Evolutionary conservation across 2,329 filamentous ascomycete genomes (phyloP), one percentile per base, ranked within the genome.

Genomic region (Myriosclerotinia curreyana): DNA sequence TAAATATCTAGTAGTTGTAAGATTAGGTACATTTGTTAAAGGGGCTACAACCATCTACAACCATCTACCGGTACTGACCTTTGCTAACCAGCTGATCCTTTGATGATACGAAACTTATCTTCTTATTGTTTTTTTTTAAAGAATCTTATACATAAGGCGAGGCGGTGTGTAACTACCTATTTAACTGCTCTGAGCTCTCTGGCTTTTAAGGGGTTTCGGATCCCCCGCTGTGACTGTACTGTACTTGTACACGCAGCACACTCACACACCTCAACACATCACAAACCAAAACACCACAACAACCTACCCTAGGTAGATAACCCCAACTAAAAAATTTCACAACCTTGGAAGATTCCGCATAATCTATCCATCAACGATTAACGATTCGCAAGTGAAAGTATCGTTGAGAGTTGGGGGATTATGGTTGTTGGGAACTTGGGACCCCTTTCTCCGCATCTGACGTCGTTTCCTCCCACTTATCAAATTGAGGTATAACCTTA

Each of bases 301-400:
- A 50, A 50, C 48, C 25, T 36, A 50, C 28, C 28, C 28, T n/a
- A 53, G 5, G 22, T 38, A n/a, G 40, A 40, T 20, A 31, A 52
- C n/a, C 49, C 31, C 15, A 55, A 54, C 49, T 53, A 49, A 25
- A 51, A 49, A 34, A 44, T 25, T 54, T 54, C 25, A 61, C 34
- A 51, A 51, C 48, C 58, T 60, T 51, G 58, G 48, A 52, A 60
- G 22, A 31, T 60, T 60, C 58, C 48, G 60, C 60, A 63, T 50
- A 40, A 63, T 63, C 54, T 36, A 22, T 56, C 25, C 34, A 63
- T 56, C 36, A 42, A 51, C 25, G 48, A 63, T 63, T 48, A 22
- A 63, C 52, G 53, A 63, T 63, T 63, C 61, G 44, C 61, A 63
- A 63, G 61, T 63, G 61, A 40, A 49, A 34, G 51, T 58, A 56